These are phyloP conservation scores for Exophiala dermatitidis DNA, from an alignment of 2,329 filamentous ascomycete species.

Conservation along the genomic window DNA sequence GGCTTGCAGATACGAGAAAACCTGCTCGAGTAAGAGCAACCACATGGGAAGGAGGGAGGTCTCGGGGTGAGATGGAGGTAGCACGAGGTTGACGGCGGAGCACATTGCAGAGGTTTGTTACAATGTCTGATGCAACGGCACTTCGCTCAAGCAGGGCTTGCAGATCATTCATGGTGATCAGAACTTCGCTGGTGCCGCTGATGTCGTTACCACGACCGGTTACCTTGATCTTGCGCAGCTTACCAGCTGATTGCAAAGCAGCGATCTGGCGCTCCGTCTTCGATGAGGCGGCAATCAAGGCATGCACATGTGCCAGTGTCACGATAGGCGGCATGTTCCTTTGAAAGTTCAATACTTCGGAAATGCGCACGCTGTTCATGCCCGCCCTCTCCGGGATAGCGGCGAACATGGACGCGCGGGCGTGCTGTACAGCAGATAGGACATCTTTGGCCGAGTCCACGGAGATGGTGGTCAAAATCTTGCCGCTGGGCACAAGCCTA, in stretches of 20 bases:
- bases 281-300: conserved; percentile 50
- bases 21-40: conserved; percentile 46
- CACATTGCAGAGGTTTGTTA: conserved; percentile 29
- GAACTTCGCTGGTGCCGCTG: conserved; percentile 50
- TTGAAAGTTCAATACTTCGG: conserved; percentile 52
- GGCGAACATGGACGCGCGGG: conserved; percentile 49
- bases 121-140: conserved; percentile 16
- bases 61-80: conserved; percentile 39
- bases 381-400: conserved; percentile 51
- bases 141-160: conserved; percentile 38
- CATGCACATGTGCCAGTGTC: conserved; percentile 55
- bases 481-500: conserved; percentile 46
- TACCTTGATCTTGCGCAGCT: conserved; percentile 49
- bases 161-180: conserved; percentile 50
- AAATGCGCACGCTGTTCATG: conserved; percentile 56
- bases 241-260: conserved; percentile 44
- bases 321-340: conserved; percentile 51
- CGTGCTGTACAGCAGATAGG: conserved; percentile 47
- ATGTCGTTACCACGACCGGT: conserved; percentile 52
- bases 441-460: conserved; percentile 44
- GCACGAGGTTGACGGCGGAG: conserved; percentile 43
- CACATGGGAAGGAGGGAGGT: conserved; percentile 44
- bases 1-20: conserved; percentile 47
- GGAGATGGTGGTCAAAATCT: conserved; percentile 43
- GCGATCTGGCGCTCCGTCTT: conserved; percentile 54